Evolutionary conservation across 169 alveolate species (phyloP), one percentile per base, ranked within the genome.

Genomic region (Eimeria acervulina): DNA sequence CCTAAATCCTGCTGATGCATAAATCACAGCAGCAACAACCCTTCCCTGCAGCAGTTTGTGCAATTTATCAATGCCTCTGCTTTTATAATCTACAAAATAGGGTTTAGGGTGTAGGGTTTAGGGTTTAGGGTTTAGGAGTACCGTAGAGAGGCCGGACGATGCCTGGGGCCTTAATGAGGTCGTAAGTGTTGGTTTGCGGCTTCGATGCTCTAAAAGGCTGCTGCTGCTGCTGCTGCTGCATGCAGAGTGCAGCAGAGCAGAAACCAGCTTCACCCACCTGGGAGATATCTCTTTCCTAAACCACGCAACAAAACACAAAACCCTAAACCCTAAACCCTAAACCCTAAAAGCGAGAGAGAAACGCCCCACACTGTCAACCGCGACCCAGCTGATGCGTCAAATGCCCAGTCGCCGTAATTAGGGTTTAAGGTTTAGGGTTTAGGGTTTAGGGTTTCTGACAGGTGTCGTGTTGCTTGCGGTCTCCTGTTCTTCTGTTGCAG

Each of bases 101-200:
- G 26, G 44, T 44, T 13, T 12, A 74, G 10, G 15, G 52, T 31
- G 52, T 26, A 72, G 84, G 28, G 52, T 38, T 13, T 31, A 40
- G 33, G 47, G 38, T 44, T n/a, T 21, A 23, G 33, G 59, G 59
- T 59, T 21, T 38, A 40, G 68, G 89, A 59, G 10, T 78, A 78
- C 89, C 89, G 63, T 78, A 78, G 55, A 78, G 23, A 15, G 89
- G 89, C 33, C 89, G 33, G 66, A 78, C 89, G 89, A 78, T 78
- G 31, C 89, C 89, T 28, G 89, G 89, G 7, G 89, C 89, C 33
- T 44, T 78, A 0, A 78, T 31, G 28, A 44, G 66, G 23, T 78
- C 89, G 63, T 78, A 78, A 38, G 89, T 78, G 89, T 31, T 78
- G 31, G 89, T 44, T 26, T 78, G 89, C 8, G 89, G 89, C 66